These are phyloP conservation scores for Vaccinium myrtillus DNA, from an alignment of 148 eudicot genomes.

Conservation along the genomic window DNA sequence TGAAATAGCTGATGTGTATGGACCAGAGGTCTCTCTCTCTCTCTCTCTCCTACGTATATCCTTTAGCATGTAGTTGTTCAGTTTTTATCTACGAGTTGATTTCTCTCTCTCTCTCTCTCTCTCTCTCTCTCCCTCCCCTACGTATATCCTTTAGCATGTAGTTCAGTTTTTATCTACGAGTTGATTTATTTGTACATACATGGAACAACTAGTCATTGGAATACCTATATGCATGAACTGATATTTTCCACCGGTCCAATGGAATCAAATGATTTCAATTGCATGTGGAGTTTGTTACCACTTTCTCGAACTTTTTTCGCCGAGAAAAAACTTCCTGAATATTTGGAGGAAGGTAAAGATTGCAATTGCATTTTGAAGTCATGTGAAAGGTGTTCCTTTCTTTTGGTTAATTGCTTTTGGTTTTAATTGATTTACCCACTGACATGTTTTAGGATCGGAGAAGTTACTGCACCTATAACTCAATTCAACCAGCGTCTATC, in stretches of 20 bases:
- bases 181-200: neutral
- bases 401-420: neutral
- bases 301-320: neutral
- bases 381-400: slow-evolving; percentile 3
- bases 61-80: neutral
- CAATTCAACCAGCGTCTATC: neutral
- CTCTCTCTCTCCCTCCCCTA: neutral
- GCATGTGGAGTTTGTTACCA: neutral
- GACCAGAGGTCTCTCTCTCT: slow-evolving; percentile 60
- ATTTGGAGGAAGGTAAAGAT: neutral
- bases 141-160: neutral
- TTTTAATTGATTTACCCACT: neutral
- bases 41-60: neutral
- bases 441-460: neutral
- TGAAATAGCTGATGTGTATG: slow-evolving; percentile 78
- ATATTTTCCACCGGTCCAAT: neutral
- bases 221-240: neutral
- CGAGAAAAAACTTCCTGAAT: neutral
- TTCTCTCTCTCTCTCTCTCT: slow-evolving; percentile 13
- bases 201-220: neutral
- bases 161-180: neutral
- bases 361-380: neutral
- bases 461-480: neutral
- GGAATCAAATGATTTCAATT: neutral
- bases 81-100: too few species aligned